Percentiles rank a stretch among this genome's conserved stretches.
Conservation (phyloP, 2,329 filamentous ascomycete species). For the Hypoxylon sp. region DNA sequence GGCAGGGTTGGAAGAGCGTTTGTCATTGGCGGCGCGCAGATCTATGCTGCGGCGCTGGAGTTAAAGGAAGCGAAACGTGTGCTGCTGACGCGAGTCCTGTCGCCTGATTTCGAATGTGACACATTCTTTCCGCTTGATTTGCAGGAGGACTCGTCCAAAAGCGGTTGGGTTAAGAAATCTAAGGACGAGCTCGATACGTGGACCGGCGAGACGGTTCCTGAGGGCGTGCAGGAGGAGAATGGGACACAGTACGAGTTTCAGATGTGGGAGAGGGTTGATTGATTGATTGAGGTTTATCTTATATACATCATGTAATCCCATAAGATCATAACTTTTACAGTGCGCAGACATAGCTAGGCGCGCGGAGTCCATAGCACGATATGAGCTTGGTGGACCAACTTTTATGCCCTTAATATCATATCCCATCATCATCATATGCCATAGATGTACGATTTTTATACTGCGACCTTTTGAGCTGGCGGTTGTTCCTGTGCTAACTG, state of each 20-base stretch:
- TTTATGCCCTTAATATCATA: slow-evolving; percentile 17
- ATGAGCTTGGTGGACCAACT: slow-evolving; percentile 6
- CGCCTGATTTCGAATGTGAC: slow-evolving; percentile 79
- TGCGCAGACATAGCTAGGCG: slow-evolving; percentile 1
- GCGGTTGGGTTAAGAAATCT: slow-evolving; percentile 68
- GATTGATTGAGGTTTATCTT: slow-evolving; percentile 44
- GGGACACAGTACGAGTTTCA: slow-evolving; percentile 78
- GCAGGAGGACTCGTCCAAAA: slow-evolving; percentile 54
- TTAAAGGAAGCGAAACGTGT: slow-evolving; percentile 72
- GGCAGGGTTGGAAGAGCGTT: slow-evolving; percentile 72
- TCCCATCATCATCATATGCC: slow-evolving; percentile 21
- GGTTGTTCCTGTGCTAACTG: slow-evolving; percentile 48
- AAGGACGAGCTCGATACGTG: slow-evolving; percentile 71
- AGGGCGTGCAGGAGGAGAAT: slow-evolving; percentile 72
- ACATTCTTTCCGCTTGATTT: slow-evolving; percentile 78
- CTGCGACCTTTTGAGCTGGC: slow-evolving; percentile 42
- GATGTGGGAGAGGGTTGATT: slow-evolving; percentile 75
- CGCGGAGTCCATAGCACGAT: not conserved
- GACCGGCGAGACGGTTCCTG: slow-evolving; percentile 74
- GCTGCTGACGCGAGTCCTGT: slow-evolving; percentile 77
- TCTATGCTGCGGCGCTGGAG: slow-evolving; percentile 81
- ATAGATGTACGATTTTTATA: slow-evolving; percentile 29
- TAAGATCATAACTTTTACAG: slow-evolving; percentile 18
- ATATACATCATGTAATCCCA: slow-evolving; percentile 34
- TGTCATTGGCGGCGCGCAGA: slow-evolving; percentile 90